Base-by-base conservation (phyloP, 2,329 filamentous ascomycete species). In the Fusarium musae region DNA sequence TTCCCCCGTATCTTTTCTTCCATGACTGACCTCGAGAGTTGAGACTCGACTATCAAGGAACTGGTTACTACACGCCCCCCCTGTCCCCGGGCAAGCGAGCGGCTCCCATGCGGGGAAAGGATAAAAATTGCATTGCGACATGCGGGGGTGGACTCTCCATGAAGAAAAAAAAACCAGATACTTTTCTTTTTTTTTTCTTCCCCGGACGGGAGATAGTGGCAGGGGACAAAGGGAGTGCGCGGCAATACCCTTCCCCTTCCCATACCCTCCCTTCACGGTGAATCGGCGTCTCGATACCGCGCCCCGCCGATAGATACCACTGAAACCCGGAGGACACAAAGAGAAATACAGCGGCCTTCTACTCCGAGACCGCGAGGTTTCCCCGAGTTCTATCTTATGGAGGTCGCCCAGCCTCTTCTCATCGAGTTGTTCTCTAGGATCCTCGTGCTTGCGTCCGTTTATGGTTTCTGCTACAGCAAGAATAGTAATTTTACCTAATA, bases 81-180 rank as follows among this genome's bases (percentile, higher is more conserved):
- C 46, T 53, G 63, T 70, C 66, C 59, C 47, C 28, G 37, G 50
- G 58, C 70, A 74, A 65, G 71, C 71, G 71, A 74, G 71, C 72
- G 72, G 72, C 69, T 75, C 69, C 59, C 69, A 73, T 75, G 73
- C 71, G 73, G 73, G 73, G 73, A 62, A 74, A 66, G 53, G 46
- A 72, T 61, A 46, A 63, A 69, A 70, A 69, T 65, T 54, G 60
- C 42, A 67, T 65, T 49, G 47, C 50, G 43, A 30, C 70, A 73
- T 76, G 74, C 74, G 74, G 74, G 74, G 71, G 66, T 76, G 74
- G 74, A 37, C 64, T 73, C 58, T 49, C 61, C 56, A 62, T 26
- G 53, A 59, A 42, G 34, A 64, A 47, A 19, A 57, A 37, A 64
- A 47, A 21, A 57, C 47, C 39, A 43, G 28, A 60, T 49, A 49